Base-by-base conservation (phyloP, 2,329 filamentous ascomycete genomes). In the Myotisia sp. region DNA sequence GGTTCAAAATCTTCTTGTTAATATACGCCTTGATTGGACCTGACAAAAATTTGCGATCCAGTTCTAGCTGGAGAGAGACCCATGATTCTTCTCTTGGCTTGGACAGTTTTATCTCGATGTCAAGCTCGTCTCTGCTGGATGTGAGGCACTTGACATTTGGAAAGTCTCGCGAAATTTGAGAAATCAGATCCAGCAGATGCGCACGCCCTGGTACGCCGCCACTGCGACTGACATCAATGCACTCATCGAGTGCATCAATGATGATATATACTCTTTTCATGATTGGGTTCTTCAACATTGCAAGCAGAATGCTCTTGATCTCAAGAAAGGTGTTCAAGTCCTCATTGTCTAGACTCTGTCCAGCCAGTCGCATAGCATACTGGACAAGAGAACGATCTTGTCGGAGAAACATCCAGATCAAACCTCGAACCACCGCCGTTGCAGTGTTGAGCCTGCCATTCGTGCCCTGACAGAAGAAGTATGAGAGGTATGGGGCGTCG, bases 221-320 rank as follows among this genome's bases (percentile, higher is more conserved):
- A n/a, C n/a, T n/a, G n/a, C n/a, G n/a, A n/a, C n/a, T n/a, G n/a
- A n/a, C n/a, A n/a, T n/a, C n/a, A n/a, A 30, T 37, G 39, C 60
- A 66, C 42, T 68, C 63, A 37, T 70, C 63, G 1, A 68, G 56
- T 1, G 62, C 64, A 44, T 68, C 62, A 27, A 70, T 45, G 8
- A 67, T 38, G 3, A 70, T 33, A 39, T 51, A 52, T 0, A 47
- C 49, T 0, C 8, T 39, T 1, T 44, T 10, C 2, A 59, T 34
- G 4, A 8, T 45, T 2, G 40, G 36, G 27, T 65, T 58, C 9
- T 50, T 10, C 2, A 70, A 37, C 7, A 70, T 61, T 3, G 43
- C 40, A 1, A 10, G 39, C 1, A 70, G 52, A 4, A 67, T 57
- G 2, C 52, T 37, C 0, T 43, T 51, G 5, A 70, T 32, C 1